Base-by-base conservation (phyloP, 2,329 filamentous ascomycete species). In the Cryphonectria nitschkei region DNA sequence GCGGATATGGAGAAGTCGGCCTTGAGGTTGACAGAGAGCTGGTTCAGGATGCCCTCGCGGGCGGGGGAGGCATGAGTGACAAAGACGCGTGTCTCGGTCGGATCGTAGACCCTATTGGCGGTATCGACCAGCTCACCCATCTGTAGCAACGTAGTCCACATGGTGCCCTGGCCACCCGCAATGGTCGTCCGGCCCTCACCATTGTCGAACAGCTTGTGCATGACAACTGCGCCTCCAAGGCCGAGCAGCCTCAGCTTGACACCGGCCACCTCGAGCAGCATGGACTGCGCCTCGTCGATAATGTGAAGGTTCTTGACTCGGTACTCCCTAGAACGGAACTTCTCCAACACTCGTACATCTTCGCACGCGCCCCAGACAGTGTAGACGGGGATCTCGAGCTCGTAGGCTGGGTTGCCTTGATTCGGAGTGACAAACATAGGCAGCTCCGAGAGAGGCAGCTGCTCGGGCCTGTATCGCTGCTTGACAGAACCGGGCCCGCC, bases 151-250 rank as follows among this genome's bases (percentile, higher is more conserved):
- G 96, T 99, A 9, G 96, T 99, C 96, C 96, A 99, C 96, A 99
- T 99, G 62, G 96, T 99, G 73, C 96, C 96, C 81, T 99, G 96
- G 29, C 96, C 96, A 79, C 96, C 96, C 32, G 96, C 96, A 81
- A 99, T 99, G 1, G 97, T 99, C 66, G 96, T 99, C 81, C 95
- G 91, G 72, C 96, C 96, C 79, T 99, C 96, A 68, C 96, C 96
- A 76, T 99, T 99, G 81, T 99, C 96, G 78, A 99, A 99, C 26
- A 99, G 89, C 87, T 99, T 99, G 87, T 99, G 96, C 94, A 99
- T 99, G 72, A 99, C 96, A 6, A 99, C 95, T 8, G 96, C 96
- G 77, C 96, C 96, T 75, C 96, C 96, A 46, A 99, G 87, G 73
- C 96, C 96, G 41, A 99, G 89, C 65, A 99, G 88, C 77, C 96